Base-by-base conservation (phyloP, 1,284 basidiomycete genomes). In the Austroboletus niveus region DNA sequence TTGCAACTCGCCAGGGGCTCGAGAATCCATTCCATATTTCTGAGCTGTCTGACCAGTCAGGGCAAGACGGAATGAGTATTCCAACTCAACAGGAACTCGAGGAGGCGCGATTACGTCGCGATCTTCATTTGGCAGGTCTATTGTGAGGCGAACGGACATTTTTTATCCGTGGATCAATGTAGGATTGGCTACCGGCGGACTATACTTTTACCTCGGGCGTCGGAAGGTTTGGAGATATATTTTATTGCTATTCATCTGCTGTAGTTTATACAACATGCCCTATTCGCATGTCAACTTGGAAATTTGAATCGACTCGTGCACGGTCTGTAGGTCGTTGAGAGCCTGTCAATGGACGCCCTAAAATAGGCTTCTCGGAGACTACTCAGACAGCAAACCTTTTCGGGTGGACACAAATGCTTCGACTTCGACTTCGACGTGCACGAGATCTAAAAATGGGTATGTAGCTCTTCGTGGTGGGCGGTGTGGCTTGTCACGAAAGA, bases 81-180 rank as follows among this genome's bases (percentile, higher is more conserved):
- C 67, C 72, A 2, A 57, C 64, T 11, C 67, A 61, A 34, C 57
- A 64, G 42, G 64, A 68, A 27, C 56, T 70, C 8, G 73, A 75
- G 27, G 82, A 83, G 44, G 68, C 69, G 31, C 69, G 79, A 49
- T 61, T 85, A 49, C 67, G 72, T 9, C 73, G 77, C 45, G 77
- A 83, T 60, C 60, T 85, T 53, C 69, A 75, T 52, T 76, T 74
- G 39, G 81, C 82, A 1, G 82, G 82, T 10, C 64, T 86, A 32
- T 54, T 85, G 56, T 80, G 46, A 66, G 32, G n/a, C 35, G 17
- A 15, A 11, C 2, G 9, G n/a, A 29, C 34, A 24, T 7, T 29
- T 29, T 29, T 27, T 14, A 42, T 41, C 11, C 5, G 41, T 5
- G 12, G 36, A 30, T 8, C 32, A 20, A 35, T 56, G 51, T 58